Percentiles rank a stretch among this genome's conserved stretches.
Conservation (phyloP, 2,329 filamentous ascomycete genomes). For the Hymenotorrendiella dingleyae region DNA sequence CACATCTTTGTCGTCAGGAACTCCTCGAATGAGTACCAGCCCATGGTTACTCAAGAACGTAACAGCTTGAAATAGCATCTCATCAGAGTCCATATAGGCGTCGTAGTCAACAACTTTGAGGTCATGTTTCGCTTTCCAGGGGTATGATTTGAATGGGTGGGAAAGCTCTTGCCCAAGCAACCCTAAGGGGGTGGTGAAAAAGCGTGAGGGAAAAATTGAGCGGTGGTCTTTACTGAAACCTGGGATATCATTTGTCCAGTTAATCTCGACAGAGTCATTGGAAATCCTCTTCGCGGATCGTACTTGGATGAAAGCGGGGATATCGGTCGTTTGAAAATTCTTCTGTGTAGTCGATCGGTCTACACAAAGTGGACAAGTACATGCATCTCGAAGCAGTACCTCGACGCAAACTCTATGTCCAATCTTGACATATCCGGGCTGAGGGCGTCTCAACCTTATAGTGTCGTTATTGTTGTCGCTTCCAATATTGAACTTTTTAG, state of each 20-base stretch:
- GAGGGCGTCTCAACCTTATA: too few species aligned
- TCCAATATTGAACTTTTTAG: too few species aligned
- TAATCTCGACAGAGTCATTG: conserved; percentile 40
- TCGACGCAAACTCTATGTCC: not conserved
- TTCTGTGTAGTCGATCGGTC: conserved; percentile 57
- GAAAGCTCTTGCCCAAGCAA: too few species aligned
- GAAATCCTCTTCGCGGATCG: conserved; percentile 31
- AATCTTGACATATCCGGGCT: too few species aligned
- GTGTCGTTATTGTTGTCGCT: too few species aligned
- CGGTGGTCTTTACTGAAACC: conserved; percentile 22
- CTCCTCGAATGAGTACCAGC: conserved; percentile 68
- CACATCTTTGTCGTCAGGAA: conserved; percentile 65
- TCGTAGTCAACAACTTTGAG: conserved; percentile 59
- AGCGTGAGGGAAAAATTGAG: conserved; percentile 20
- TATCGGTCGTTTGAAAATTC: conserved; percentile 58
- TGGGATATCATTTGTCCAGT: conserved; percentile 51
- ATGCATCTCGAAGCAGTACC: conserved; percentile 49
- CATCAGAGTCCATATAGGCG: conserved; percentile 60
- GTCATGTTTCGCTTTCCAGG: conserved; percentile 42
- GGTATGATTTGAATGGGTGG: conserved; percentile 3
- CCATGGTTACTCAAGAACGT: conserved; percentile 59
- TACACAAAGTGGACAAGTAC: conserved; percentile 50
- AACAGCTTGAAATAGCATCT: conserved; percentile 55
- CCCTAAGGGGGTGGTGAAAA: too few species aligned
- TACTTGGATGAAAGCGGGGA: conserved; percentile 44